Evolutionary conservation across 2,329 filamentous ascomycete species (phyloP), one percentile per base, ranked within the genome.

Genomic region (Verticillium zaregamsianum): DNA sequence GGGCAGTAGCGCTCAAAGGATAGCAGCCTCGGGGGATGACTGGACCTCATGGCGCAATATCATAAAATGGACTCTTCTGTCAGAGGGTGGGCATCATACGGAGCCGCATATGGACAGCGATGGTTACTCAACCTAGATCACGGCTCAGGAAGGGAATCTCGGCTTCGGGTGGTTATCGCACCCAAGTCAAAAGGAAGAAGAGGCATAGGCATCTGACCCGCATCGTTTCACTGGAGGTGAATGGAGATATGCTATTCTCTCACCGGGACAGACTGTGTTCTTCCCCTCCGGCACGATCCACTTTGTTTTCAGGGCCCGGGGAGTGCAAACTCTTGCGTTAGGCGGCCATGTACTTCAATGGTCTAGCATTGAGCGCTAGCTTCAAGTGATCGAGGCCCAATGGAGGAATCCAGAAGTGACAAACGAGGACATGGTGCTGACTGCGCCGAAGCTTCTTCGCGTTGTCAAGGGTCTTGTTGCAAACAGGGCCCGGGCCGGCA

Each of bases 1-100:
- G 20, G 59, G 68, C n/a, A 28, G 49, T 23, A 40, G 55, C 40
- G 59, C 59, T 70, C 58, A 65, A 56, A 65, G 64, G 40, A 55
- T 45, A 17, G 58, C 65, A 37, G 71, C 68, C 1, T 64, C 67
- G 31, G 62, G 63, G 8, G 63, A 70, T 58, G 64, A 73, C 33
- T 74, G 71, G 73, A 69, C 68, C 58, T 68, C 69, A 60, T 74
- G 71, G 73, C 68, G 66, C n/a, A 67, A 74, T 57, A 66, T 75
- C 40, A 59, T 71, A 5, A 66, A 73, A 57, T 74, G 71, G 71
- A 70, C 68, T 5, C 68, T 75, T 20, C 55, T 73, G 56, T 71
- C 69, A 3, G 67, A 75, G 62, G 73, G 72, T 35, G 73, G 73
- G 0, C 69, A 75, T 65, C 67, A 71, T 62, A 75, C 72, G 15